Evolutionary conservation across 1,139 yeast genomes (phyloP).

Genomic region (Hyphopichia wangnamkhiaoensis): DNA sequence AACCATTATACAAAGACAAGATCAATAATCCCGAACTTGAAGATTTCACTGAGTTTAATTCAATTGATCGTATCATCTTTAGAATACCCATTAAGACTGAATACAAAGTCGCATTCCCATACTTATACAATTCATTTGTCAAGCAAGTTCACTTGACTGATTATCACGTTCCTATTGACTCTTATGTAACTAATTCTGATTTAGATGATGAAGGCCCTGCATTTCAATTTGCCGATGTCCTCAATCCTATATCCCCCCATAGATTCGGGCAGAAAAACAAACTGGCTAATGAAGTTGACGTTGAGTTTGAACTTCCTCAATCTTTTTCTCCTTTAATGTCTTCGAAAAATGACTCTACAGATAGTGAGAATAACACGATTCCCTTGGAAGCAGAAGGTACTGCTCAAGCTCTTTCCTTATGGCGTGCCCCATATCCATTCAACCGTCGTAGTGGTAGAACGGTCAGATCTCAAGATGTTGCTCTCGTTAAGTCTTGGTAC

Average conservation of each 20-base stretch:
- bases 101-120: constrained; percentile 83
- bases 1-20: constrained; percentile 72
- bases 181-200: constrained; percentile 36
- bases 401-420: constrained; percentile 60
- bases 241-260: constrained; percentile 58
- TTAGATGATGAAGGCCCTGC: constrained; percentile 56
- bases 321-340: constrained; percentile 49
- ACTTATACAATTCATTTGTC: constrained; percentile 77
- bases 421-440: constrained; percentile 86
- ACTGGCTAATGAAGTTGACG: constrained; percentile 21
- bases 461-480: constrained; percentile 87
- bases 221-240: constrained; percentile 53
- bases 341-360: constrained; percentile 25
- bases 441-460: constrained; percentile 70
- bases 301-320: constrained; percentile 38
- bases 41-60: constrained; percentile 86
- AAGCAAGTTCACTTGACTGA: constrained; percentile 59
- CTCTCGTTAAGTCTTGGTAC: constrained; percentile 83
- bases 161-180: constrained; percentile 63
- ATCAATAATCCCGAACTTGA: constrained; percentile 61
- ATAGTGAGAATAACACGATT: constrained; percentile 24
- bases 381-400: constrained; percentile 43
- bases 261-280: constrained; percentile 17
- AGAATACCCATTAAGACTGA: constrained; percentile 78
- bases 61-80: constrained; percentile 83